Conservation (phyloP, 345 rosid species). For the Bruguiera gymnorhiza region DNA sequence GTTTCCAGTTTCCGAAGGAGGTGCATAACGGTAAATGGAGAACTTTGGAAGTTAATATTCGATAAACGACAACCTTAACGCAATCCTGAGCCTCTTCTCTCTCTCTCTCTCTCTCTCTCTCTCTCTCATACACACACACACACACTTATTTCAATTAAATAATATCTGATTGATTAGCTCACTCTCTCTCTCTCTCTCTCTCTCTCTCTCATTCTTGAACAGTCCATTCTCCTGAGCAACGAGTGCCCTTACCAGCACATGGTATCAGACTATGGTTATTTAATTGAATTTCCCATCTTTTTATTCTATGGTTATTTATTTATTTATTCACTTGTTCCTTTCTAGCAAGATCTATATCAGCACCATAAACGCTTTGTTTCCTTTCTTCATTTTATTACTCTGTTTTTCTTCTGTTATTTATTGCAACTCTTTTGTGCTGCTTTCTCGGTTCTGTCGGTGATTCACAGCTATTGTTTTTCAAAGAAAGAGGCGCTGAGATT, state of each 20-base stretch:
- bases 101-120: neutral
- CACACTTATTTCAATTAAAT: neutral
- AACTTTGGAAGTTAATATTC: constrained; percentile 14
- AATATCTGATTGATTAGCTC: neutral
- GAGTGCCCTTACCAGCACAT: too few species aligned
- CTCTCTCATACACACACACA: neutral
- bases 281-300: neutral
- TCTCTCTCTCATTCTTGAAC: too few species aligned
- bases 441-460: constrained; percentile 10
- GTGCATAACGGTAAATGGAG: constrained; percentile 10
- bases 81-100: neutral
- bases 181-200: neutral
- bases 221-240: too few species aligned
- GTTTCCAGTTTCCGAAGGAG: too few species aligned
- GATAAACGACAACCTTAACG: constrained; percentile 26
- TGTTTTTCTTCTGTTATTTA: neutral
- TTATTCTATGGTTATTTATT: neutral
- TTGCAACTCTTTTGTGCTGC: neutral
- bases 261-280: too few species aligned
- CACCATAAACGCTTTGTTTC: neutral
- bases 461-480: neutral
- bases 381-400: constrained; percentile 22
- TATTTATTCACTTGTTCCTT: neutral
- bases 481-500: too few species aligned
- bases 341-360: neutral